Conservation (phyloP, 345 rosid species). For the Gossypium herbaceum region DNA sequence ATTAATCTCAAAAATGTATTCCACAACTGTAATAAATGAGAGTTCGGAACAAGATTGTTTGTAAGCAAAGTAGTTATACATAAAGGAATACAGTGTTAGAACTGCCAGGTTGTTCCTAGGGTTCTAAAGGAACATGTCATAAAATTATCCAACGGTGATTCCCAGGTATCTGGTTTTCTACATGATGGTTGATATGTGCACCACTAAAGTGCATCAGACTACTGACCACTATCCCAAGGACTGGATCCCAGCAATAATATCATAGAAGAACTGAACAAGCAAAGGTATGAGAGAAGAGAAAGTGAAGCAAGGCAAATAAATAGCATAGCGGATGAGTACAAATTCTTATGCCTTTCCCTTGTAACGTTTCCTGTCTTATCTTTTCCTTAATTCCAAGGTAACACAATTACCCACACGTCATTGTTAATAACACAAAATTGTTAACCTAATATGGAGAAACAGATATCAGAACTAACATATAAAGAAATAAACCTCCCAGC, state of each 20-base stretch:
- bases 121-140: neutral
- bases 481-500: neutral
- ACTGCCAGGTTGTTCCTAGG: neutral
- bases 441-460: neutral
- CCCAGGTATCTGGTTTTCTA: neutral
- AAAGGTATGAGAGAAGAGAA: conserved; percentile 11
- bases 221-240: too few relatives aligned
- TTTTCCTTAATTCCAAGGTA: neutral
- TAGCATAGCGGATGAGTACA: neutral
- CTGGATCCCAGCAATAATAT: neutral
- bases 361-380: neutral
- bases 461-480: conserved; percentile 22
- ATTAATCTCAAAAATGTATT: neutral
- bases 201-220: too few relatives aligned
- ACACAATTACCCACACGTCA: neutral
- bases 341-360: neutral
- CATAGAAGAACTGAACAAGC: neutral
- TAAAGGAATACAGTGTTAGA: neutral
- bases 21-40: neutral
- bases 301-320: neutral
- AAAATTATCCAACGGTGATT: neutral
- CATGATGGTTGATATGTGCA: neutral
- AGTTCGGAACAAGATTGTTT: neutral
- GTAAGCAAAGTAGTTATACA: neutral
- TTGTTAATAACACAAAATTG: neutral